phyloP scores from a whole-genome alignment of 2,329 filamentous ascomycete species.

The Diaporthe eres region DNA sequence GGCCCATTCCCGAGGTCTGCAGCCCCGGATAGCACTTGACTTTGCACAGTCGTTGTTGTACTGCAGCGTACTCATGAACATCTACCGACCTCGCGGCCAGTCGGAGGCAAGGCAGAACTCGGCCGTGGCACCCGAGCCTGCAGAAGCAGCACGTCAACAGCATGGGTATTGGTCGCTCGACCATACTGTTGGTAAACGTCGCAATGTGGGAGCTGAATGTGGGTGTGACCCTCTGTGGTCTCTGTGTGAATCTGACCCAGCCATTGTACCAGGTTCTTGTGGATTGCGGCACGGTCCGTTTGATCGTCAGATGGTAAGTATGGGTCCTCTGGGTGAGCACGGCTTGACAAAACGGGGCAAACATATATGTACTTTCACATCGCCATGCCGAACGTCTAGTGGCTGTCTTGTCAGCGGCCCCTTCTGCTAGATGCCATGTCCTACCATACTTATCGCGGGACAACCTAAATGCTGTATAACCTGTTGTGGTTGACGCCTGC shows the following conservation, averaged over 20 bases:
- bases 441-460: neutral
- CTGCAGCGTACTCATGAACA: slow-evolving; percentile 10
- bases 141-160: neutral
- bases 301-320: slow-evolving; percentile 14
- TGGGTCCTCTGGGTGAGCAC: slow-evolving; percentile 3
- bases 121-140: slow-evolving; percentile 8
- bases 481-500: neutral
- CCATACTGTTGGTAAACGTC: neutral
- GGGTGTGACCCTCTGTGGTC: neutral
- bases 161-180: neutral
- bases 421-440: too few species aligned
- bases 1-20: neutral
- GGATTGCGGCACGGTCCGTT: slow-evolving; percentile 28
- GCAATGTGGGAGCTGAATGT: neutral
- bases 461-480: too few species aligned
- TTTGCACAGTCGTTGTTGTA: neutral
- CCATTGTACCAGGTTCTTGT: neutral
- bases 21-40: neutral
- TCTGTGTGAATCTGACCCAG: neutral
- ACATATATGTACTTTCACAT: neutral
- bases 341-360: neutral
- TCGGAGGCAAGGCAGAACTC: neutral
- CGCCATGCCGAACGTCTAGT: neutral
- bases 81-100: neutral
- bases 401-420: too few species aligned